Evolutionary conservation across 2,329 filamentous ascomycete species (phyloP), one percentile per base, ranked within the genome.

Genomic region (Erysiphe pulchra): DNA sequence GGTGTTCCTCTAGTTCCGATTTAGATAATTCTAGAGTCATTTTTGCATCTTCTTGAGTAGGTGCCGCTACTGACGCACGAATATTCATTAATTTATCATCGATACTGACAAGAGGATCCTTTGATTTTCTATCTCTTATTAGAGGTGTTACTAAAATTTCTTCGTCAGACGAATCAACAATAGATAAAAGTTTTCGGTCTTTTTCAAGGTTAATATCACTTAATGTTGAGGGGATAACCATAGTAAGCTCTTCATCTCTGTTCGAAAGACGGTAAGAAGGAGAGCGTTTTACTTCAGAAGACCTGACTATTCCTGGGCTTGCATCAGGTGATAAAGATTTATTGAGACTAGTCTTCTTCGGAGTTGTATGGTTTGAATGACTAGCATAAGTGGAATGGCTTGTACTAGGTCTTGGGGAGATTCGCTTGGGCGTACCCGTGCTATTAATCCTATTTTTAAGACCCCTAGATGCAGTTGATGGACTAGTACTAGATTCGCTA

Each of bases 51-150:
- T 28, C 5, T 28, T 28, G 24, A 28, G 4, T 9, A 28, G 24
- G 24, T 28, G 24, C 8, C 8, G 24, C 7, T 28, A 28, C 24
- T 6, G 24, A 6, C 8, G 24, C 24, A 28, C 24, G 24, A 7
- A 28, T 28, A 28, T 28, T 28, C 24, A 28, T 28, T 28, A 28
- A 28, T 42, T 69, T 62, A 20, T 69, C 63, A 28, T 64, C 63
- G 7, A 65, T 67, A 45, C 50, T 55, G 13, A 57, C 57, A 48
- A 73, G 70, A 1, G 73, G 73, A 50, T 78, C 73, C 53, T 77
- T 74, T 49, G 75, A 77, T 0, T 77, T 73, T 52, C 72, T 56
- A 47, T 58, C 46, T n/a, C 54, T 41, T 39, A 55, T 55, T 33
- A 49, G 14, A 14, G 57, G 53, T 8, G 54, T 57, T 14, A 50